Evolutionary conservation across 1,284 basidiomycete species (phyloP).

Genomic region (Sporisorium reilianum): DNA sequence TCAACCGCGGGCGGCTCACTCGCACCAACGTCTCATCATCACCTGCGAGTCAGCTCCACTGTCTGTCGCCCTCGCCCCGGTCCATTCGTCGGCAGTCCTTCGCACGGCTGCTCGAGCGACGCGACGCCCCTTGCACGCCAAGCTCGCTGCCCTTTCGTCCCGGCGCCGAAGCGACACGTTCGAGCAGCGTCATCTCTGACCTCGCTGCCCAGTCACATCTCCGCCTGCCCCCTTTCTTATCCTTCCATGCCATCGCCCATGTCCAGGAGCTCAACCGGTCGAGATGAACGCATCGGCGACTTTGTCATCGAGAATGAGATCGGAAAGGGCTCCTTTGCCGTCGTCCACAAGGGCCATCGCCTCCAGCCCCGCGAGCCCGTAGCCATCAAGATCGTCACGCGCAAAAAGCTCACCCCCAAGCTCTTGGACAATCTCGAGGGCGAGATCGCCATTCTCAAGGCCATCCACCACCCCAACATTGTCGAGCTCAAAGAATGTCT

Average conservation of each 20-base stretch:
- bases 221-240: not conserved
- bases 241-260: conserved; percentile 8
- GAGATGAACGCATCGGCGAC: conserved; percentile 70
- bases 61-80: not conserved
- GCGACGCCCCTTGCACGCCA: not conserved
- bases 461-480: conserved; percentile 90
- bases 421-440: conserved; percentile 95
- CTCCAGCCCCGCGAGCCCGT: conserved; percentile 71
- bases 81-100: not conserved
- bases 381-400: conserved; percentile 94
- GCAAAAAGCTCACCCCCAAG: conserved; percentile 88
- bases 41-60: not conserved
- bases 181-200: not conserved
- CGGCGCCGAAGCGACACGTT: not conserved
- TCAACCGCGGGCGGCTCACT: no score
- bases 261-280: conserved; percentile 35
- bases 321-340: conserved; percentile 88
- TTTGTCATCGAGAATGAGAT: conserved; percentile 74
- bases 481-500: conserved; percentile 93
- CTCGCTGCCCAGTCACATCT: not conserved
- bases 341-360: conserved; percentile 88
- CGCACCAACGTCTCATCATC: not conserved
- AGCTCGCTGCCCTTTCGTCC: not conserved
- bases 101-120: not conserved
- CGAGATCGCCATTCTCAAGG: conserved; percentile 97